Conservation (phyloP, 2,329 filamentous ascomycete genomes). For the Venturia aucupariae region DNA sequence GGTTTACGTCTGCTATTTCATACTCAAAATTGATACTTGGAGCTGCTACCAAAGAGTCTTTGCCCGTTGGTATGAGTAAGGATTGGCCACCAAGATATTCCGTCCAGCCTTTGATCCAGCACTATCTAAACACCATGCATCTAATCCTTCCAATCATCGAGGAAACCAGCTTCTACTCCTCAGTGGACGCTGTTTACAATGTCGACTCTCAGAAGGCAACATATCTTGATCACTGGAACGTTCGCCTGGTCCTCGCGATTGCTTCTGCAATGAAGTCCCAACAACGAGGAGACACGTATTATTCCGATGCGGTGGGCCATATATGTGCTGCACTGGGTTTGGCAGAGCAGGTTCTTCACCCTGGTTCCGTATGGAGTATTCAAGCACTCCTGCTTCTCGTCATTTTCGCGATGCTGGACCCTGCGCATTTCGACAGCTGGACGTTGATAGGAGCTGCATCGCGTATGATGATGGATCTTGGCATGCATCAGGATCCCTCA, state of each 20-base stretch:
- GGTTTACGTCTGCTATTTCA: conserved; percentile 79
- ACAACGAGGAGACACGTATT: conserved; percentile 52
- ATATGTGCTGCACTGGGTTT: conserved; percentile 61
- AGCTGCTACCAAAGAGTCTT: conserved; percentile 64
- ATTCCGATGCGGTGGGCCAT: conserved; percentile 51
- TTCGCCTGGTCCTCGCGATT: conserved; percentile 85
- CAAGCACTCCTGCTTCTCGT: conserved; percentile 80
- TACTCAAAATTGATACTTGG: conserved; percentile 82
- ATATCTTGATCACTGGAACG: conserved; percentile 68
- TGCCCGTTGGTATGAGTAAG: conserved; percentile 52
- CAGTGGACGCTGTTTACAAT: conserved; percentile 74
- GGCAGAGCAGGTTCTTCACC: conserved; percentile 73
- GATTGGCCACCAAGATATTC: conserved; percentile 62
- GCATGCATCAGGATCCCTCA: conserved; percentile 85
- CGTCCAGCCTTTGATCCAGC: conserved; percentile 62
- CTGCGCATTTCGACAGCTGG: conserved; percentile 88
- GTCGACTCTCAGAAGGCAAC: conserved; percentile 53
- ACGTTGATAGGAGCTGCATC: conserved; percentile 85
- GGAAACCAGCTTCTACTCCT: conserved; percentile 66
- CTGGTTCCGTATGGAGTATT: conserved; percentile 75
- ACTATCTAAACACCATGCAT: conserved; percentile 81
- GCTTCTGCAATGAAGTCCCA: conserved; percentile 66
- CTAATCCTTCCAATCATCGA: conserved; percentile 73
- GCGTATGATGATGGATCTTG: conserved; percentile 78
- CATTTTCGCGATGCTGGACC: conserved; percentile 83